A percentile compares a stretch with the other conserved stretches of the same genome.
These are phyloP conservation scores for Dysphania ambrosioides DNA, from an alignment of 148 eudicot species.

Conservation along the genomic window DNA sequence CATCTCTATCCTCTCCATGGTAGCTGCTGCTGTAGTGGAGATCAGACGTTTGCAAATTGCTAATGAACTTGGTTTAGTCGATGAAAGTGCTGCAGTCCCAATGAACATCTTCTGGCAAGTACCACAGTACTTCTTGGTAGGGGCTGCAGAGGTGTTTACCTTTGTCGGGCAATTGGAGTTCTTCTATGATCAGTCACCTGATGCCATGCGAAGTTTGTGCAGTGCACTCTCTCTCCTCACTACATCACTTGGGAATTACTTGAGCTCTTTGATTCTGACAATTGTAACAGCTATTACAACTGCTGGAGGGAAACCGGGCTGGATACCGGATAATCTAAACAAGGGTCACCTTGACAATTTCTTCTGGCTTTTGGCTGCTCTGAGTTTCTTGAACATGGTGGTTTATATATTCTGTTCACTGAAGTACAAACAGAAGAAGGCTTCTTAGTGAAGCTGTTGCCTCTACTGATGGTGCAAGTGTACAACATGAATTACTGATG, in stretches of 20 bases:
- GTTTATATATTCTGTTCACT: not conserved
- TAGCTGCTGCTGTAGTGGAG: slow-evolving; percentile 50
- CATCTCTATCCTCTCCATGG: slow-evolving; percentile 44
- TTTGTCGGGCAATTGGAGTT: slow-evolving; percentile 52
- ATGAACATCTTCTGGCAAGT: slow-evolving; percentile 53
- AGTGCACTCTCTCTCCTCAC: not conserved
- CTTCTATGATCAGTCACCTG: slow-evolving; percentile 61
- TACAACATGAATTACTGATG: not conserved
- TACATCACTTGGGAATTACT: not conserved
- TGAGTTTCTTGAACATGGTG: not conserved
- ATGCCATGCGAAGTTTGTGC: slow-evolving; percentile 53
- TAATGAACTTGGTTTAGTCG: slow-evolving; percentile 30
- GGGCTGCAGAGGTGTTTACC: slow-evolving; percentile 51
- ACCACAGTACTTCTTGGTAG: slow-evolving; percentile 48
- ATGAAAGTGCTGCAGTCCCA: slow-evolving; percentile 39
- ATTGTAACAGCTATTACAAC: not conserved
- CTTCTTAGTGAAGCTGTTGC: not conserved
- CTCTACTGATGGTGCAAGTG: not conserved
- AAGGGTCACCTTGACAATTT: not conserved
- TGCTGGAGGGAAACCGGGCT: not conserved
- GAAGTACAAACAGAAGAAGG: not conserved
- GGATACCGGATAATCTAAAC: not conserved
- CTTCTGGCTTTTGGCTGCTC: not conserved
- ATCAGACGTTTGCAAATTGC: slow-evolving; percentile 41
- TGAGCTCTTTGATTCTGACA: not conserved